Conservation (phyloP, 257 asterid genomes). For the Plantago major region DNA sequence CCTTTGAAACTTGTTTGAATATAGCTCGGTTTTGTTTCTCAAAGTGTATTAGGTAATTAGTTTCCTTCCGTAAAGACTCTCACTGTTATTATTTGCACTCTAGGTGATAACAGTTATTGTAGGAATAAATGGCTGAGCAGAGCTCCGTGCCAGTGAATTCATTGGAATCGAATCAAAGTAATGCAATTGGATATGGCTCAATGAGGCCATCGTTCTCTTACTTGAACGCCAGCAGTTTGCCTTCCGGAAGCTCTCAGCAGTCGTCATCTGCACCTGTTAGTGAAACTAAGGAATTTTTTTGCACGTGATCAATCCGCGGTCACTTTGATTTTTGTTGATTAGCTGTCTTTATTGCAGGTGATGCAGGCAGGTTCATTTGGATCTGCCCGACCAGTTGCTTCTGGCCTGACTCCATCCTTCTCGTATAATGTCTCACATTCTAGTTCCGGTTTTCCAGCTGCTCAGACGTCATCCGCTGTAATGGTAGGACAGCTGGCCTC, state of each 20-base stretch:
- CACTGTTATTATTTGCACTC: too few relatives aligned
- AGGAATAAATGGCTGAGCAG: constrained; percentile 23
- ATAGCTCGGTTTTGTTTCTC: too few relatives aligned
- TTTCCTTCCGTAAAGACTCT: too few relatives aligned
- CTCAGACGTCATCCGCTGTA: constrained; percentile 26
- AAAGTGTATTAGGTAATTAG: too few relatives aligned
- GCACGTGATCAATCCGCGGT: neutral
- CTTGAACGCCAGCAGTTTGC: constrained; percentile 24
- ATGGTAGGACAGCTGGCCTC: constrained; percentile 21
- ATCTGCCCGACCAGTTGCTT: constrained; percentile 23
- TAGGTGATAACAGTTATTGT: neutral
- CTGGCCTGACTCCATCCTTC: constrained; percentile 22
- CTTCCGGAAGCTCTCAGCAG: constrained; percentile 30
- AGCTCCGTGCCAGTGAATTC: constrained; percentile 21
- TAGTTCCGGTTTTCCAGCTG: constrained; percentile 20
- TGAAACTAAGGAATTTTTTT: constrained; percentile 2
- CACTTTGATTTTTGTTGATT: constrained; percentile 7
- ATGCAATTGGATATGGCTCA: constrained; percentile 20
- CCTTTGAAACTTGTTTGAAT: too few relatives aligned
- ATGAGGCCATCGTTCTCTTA: constrained; percentile 29
- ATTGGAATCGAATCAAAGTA: neutral
- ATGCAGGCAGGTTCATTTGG: constrained; percentile 26
- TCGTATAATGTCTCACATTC: constrained; percentile 27
- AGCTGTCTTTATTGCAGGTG: constrained; percentile 22
- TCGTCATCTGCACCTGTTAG: constrained; percentile 32